Conservation (phyloP, 2,329 filamentous ascomycete genomes). For the Fusarium redolens region DNA sequence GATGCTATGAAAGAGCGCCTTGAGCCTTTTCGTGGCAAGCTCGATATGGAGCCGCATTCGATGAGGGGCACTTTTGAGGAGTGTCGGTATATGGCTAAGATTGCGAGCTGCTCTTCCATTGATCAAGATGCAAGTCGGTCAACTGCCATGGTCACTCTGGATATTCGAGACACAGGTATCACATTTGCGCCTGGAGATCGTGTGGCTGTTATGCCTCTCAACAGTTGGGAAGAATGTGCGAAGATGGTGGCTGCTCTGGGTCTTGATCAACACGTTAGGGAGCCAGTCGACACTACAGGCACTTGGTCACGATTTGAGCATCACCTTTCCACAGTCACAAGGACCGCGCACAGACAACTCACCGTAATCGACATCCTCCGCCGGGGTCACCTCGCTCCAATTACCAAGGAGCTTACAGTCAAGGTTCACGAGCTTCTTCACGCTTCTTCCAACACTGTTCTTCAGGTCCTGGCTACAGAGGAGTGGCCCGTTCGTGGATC, state of each 20-base stretch:
- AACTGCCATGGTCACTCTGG: constrained; percentile 62
- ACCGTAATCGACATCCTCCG: constrained; percentile 62
- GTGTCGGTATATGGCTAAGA: constrained; percentile 60
- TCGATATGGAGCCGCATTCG: constrained; percentile 61
- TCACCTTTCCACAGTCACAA: constrained; percentile 56
- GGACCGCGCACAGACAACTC: constrained; percentile 47
- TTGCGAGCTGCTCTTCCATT: constrained; percentile 59
- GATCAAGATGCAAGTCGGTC: constrained; percentile 59
- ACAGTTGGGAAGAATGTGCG: constrained; percentile 65
- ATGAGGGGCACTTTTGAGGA: constrained; percentile 67
- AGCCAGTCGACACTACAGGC: constrained; percentile 51
- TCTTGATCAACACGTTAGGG: constrained; percentile 59
- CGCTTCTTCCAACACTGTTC: constrained; percentile 61
- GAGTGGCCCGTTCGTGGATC: constrained; percentile 65
- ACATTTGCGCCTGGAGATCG: constrained; percentile 65
- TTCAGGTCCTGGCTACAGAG: constrained; percentile 60
- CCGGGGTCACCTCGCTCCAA: constrained; percentile 62
- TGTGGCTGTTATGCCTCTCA: constrained; percentile 66
- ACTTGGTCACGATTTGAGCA: constrained; percentile 61
- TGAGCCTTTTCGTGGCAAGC: constrained; percentile 55
- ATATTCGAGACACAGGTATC: constrained; percentile 64
- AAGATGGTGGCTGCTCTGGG: constrained; percentile 65
- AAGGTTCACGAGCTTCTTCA: constrained; percentile 60
- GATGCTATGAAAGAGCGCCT: constrained; percentile 39
- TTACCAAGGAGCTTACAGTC: constrained; percentile 63